Evolutionary conservation across 352 stramenopile genomes (phyloP), one percentile per base, ranked within the genome.

Genomic region (Phytophthora sansomeana): DNA sequence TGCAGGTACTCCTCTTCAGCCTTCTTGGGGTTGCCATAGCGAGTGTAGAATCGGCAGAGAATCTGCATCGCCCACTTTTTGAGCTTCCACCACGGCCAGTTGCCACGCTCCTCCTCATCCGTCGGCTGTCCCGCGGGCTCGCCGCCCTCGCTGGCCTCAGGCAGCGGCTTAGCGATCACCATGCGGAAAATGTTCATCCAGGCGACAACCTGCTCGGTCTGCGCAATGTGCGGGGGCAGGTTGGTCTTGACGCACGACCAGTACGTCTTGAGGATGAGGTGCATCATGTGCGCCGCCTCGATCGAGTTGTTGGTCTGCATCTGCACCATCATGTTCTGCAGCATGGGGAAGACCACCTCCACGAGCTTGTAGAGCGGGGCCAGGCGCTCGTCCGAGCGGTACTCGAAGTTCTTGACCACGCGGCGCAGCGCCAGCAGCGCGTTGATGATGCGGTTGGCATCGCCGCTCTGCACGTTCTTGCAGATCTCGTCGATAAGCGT

Each of bases 1-100:
- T 87, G 75, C 36, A 96, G 75, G 35, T 97, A 90, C 61, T 95
- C 80, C 24, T 97, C 88, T 38, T 94, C 91, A 0, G 91, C 92
- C 69, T 98, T 98, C 68, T 97, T 97, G 1, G 96, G 95, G 74
- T 99, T 98, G 19, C 97, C 97, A 69, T 98, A 99, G 13, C 97
- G 90, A 49, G 91, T 97, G 81, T 99, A 99, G 62, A 99, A 96
- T n/a, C 97, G 89, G 57, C 89, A 97, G 54, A 99, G 90, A 61
- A 99, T 98, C 81, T 98, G 96, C 38, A 97, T 67, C n/a, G 91
- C 78, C 97, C 97, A 99, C 85, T 99, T 99, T 77, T 99, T 99
- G 13, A 98, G 83, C 83, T 99, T 99, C 97, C 97, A 99, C 93
- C 95, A 98, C 10, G 95, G 89, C 95, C 93, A 99, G 39, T 91